Conservation (phyloP, 768 basidiomycete genomes). For the Auricularia cornea region DNA sequence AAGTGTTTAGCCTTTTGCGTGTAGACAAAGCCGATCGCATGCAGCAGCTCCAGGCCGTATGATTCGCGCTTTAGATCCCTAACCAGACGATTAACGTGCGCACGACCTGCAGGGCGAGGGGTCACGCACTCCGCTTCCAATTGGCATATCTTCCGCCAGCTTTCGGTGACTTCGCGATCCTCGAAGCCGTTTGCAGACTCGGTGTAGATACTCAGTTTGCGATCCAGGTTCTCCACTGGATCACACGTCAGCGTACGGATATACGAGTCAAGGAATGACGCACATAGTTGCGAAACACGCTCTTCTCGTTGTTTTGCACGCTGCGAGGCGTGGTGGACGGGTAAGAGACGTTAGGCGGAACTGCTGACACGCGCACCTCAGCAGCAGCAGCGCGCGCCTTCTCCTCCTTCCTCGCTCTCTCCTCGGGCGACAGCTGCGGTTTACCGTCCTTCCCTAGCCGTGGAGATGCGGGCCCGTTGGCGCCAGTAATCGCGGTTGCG, state of each 20-base stretch:
- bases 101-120: too few species aligned
- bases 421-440: conserved; percentile 39
- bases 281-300: conserved; percentile 55
- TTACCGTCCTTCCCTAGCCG: conserved; percentile 30
- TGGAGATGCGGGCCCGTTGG: conserved; percentile 11
- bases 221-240: conserved; percentile 58
- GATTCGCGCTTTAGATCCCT: conserved; percentile 81
- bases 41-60: conserved; percentile 78
- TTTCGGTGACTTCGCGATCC: conserved; percentile 59
- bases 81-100: neutral
- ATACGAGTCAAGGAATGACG: neutral
- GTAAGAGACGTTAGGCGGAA: neutral
- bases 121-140: conserved; percentile 79
- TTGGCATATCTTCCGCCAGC: conserved; percentile 70
- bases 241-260: neutral
- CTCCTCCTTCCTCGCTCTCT: conserved; percentile 47
- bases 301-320: conserved; percentile 75
- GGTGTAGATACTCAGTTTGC: conserved; percentile 80
- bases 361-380: conserved; percentile 45
- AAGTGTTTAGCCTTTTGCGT: conserved; percentile 74
- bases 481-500: conserved; percentile 6
- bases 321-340: conserved; percentile 26
- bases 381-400: conserved; percentile 41
- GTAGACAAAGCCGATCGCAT: conserved; percentile 84
- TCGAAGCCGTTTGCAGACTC: conserved; percentile 65